Evolutionary conservation across 345 rosid species (phyloP).

Genomic region (Garcia nutans): DNA sequence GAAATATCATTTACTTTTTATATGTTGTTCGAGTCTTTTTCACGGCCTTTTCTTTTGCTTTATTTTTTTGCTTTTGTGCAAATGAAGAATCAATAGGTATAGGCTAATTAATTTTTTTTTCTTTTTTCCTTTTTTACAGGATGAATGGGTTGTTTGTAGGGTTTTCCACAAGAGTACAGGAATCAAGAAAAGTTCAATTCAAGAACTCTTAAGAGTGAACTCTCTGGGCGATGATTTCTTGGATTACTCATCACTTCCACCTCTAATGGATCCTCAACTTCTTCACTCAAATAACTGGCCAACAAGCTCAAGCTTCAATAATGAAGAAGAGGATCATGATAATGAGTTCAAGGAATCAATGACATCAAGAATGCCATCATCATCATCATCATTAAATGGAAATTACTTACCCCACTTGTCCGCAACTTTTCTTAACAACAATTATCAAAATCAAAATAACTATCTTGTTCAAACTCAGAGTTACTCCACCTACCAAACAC

Average conservation of each 20-base stretch:
- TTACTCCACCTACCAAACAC: slow-evolving; percentile 18
- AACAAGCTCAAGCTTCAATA: slow-evolving; percentile 24
- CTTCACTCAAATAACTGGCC: slow-evolving; percentile 15
- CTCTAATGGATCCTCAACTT: slow-evolving; percentile 42
- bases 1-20: slow-evolving; percentile 19
- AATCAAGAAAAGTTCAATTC: slow-evolving; percentile 41
- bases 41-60: slow-evolving; percentile 21
- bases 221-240: slow-evolving; percentile 49
- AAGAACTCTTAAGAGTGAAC: slow-evolving; percentile 35
- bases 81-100: slow-evolving; percentile 25
- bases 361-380: background rate
- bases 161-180: slow-evolving; percentile 79
- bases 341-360: slow-evolving; percentile 29
- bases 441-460: slow-evolving; percentile 6
- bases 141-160: slow-evolving; percentile 97
- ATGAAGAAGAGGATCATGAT: slow-evolving; percentile 7
- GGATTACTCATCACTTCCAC: slow-evolving; percentile 51
- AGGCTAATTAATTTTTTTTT: background rate
- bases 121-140: slow-evolving; percentile 40
- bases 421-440: background rate
- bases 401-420: slow-evolving; percentile 8
- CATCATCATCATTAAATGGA: slow-evolving; percentile 16
- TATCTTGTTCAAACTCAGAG: background rate
- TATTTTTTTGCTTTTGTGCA: slow-evolving; percentile 29
- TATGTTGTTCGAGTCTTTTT: slow-evolving; percentile 38